Evolutionary conservation across 306 rosid genomes (phyloP).

Genomic region (Cicer bijugum): DNA sequence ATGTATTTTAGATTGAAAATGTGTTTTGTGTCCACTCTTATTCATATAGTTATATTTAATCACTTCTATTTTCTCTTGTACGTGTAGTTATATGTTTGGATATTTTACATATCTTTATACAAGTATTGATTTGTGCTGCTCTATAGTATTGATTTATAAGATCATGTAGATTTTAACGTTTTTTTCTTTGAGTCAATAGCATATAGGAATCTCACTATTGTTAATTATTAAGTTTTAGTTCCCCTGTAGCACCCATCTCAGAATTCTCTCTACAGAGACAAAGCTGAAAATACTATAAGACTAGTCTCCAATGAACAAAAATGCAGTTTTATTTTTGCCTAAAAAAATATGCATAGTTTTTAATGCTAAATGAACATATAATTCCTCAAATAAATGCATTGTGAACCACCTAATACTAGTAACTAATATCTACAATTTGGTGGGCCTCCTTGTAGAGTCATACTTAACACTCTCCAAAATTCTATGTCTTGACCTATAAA

Average conservation of each 20-base stretch:
- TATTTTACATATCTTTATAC: neutral
- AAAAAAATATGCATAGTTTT: no score
- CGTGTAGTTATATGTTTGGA: neutral
- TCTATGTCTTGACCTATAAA: constrained; percentile 30
- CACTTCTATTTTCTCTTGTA: no score
- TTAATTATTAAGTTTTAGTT: neutral
- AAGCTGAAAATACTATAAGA: no score
- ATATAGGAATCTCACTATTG: neutral
- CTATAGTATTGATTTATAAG: neutral
- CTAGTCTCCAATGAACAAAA: no score
- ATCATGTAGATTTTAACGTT: neutral
- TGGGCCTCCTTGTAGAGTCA: constrained; percentile 42
- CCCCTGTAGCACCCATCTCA: no score
- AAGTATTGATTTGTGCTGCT: neutral
- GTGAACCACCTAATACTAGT: constrained; percentile 40
- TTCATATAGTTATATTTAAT: no score
- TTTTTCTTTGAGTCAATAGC: neutral
- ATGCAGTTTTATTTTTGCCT: no score
- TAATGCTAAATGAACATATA: no score
- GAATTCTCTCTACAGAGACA: no score
- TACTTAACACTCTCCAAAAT: constrained; percentile 13
- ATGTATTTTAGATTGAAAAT: no score
- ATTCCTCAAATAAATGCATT: constrained; percentile 33
- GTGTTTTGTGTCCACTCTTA: no score
- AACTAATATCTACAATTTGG: constrained; percentile 40